These are phyloP conservation scores for Angomonas deanei DNA, from an alignment of 208 protist species.

Conservation along the genomic window DNA sequence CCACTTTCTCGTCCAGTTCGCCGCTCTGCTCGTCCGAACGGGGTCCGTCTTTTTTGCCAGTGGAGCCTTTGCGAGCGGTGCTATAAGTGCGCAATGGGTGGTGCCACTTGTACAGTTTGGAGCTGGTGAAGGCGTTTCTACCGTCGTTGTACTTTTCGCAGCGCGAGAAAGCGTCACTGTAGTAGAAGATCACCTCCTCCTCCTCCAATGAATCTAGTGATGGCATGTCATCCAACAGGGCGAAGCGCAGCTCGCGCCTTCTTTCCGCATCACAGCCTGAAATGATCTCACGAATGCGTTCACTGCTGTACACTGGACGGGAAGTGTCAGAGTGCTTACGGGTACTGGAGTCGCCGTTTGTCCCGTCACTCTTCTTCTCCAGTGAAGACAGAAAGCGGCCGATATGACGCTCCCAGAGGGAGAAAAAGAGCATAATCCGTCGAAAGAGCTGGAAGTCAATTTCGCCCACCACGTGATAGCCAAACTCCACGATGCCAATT, in stretches of 20 bases:
- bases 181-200: conserved; percentile 32
- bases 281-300: background rate
- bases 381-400: background rate
- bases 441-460: conserved; percentile 61
- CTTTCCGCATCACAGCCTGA: background rate
- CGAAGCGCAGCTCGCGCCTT: background rate
- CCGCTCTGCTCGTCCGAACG: background rate
- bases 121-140: background rate
- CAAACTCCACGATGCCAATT: conserved; percentile 30
- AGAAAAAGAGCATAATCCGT: conserved; percentile 52
- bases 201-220: conserved; percentile 31
- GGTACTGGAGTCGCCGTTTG: too few relatives aligned
- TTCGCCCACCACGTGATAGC: conserved; percentile 42
- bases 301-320: too few relatives aligned
- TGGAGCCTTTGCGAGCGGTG: background rate
- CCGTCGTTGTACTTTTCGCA: background rate
- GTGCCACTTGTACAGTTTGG: background rate
- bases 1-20: background rate
- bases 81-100: background rate
- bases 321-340: too few relatives aligned
- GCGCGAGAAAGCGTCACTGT: conserved; percentile 23
- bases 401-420: conserved; percentile 23
- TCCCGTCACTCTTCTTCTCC: background rate
- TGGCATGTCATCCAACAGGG: conserved; percentile 10
- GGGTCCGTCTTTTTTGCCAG: background rate